Base-by-base conservation (phyloP, 2,329 filamentous ascomycete species). In the Emmonsiellopsis sp. region DNA sequence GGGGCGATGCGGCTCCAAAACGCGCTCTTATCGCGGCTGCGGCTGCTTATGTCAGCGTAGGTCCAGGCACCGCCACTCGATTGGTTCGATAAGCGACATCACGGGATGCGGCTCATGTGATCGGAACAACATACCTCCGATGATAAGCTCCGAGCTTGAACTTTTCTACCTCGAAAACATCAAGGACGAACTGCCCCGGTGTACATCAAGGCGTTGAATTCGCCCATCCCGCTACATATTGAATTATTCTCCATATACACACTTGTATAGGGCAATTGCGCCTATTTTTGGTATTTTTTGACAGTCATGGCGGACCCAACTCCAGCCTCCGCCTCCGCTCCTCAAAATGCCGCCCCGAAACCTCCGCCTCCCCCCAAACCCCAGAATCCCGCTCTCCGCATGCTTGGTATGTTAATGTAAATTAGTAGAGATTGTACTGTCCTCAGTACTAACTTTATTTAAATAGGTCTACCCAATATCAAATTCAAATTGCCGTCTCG, bases 401-500 rank as follows among this genome's bases (percentile, higher is more conserved):
- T 58, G 58, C 46, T 60, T 7, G 58, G 58, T 58, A 54, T 48
- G 40, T 26, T 26, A 3, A 26, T 26, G 20, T 26, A 26, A 26
- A 26, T 26, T 26, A 26, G 3, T 26, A 26, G 11, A 38, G 30
- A 5, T 30, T 40, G 15, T 40, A 15, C 31, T 37, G 44, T 13
- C 16, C 11, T 38, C 43, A 15, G 32, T 15, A 26, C 48, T 52
- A 51, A 54, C 34, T 30, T 38, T 51, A 11, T 16, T 20, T 46
- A 11, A 16, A 20, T 54, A 85, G 92, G 92, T 54, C 76, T 98
- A 55, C 92, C 92, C 50, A 87, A 85, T 61, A 81, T 96, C 57
- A 86, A 87, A 55, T 80, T 84, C 62, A 89, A 84, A 70, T 82
- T 98, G 15, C 93, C 93, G 7, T 97, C 92, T 15, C 87, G 93